Percentiles rank a stretch among this genome's conserved stretches.
Evolutionary conservation across 306 rosid genomes (phyloP).

Genomic region (Malus orientalis): DNA sequence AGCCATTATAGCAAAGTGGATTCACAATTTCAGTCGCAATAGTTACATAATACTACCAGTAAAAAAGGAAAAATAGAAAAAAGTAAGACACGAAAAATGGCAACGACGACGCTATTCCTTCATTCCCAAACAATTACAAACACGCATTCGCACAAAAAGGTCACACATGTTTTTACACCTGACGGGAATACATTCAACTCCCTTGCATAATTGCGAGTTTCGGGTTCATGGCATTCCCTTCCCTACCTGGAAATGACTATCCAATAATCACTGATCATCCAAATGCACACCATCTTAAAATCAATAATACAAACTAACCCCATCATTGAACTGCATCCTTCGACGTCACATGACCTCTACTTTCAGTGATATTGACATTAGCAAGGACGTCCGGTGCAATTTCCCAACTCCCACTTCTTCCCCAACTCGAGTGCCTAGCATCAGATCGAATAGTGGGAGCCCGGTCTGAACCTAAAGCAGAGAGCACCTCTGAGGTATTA

Average conservation of each 20-base stretch:
- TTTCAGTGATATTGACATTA: constrained; percentile 56
- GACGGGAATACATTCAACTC: constrained; percentile 23
- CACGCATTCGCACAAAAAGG: constrained; percentile 28
- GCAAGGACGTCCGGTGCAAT: constrained; percentile 57
- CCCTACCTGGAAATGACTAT: constrained; percentile 12
- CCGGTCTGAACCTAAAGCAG: constrained; percentile 63
- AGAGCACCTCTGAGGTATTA: constrained; percentile 52
- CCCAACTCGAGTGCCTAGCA: constrained; percentile 74
- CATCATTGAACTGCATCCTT: constrained; percentile 49
- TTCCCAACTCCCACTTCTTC: constrained; percentile 79
- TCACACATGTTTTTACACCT: constrained; percentile 12
- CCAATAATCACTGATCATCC: constrained; percentile 26
- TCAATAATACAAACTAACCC: constrained; percentile 18
- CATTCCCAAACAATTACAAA: constrained; percentile 47
- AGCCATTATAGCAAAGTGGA: constrained; percentile 25
- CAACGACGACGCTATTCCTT: constrained; percentile 26
- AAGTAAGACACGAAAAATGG: constrained; percentile 4
- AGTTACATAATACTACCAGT: constrained; percentile 5
- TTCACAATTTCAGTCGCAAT: constrained; percentile 16
- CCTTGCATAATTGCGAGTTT: constrained; percentile 22
- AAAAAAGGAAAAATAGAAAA: neutral
- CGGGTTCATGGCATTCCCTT: constrained; percentile 19
- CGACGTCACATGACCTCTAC: constrained; percentile 50
- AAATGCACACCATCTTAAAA: constrained; percentile 18
- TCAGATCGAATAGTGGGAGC: constrained; percentile 71